These are phyloP conservation scores for Neopestalotiopsis sp. DNA, from an alignment of 2,329 filamentous ascomycete genomes.

Conservation along the genomic window DNA sequence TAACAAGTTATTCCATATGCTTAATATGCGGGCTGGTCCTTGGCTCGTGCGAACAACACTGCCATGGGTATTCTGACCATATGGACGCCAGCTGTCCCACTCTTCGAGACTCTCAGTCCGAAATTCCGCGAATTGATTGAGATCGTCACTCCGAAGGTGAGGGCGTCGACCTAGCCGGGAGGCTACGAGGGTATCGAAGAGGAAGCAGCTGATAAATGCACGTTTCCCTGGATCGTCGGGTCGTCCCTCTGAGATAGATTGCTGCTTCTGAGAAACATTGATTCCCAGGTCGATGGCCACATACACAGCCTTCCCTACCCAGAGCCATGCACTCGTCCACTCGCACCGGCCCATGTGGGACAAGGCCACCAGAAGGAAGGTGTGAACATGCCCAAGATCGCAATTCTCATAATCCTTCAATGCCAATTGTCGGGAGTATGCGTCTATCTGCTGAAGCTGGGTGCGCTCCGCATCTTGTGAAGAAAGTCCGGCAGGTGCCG, in stretches of 20 bases:
- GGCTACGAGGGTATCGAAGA: constrained; percentile 7
- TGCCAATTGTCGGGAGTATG: neutral
- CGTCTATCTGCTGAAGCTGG: too few relatives aligned
- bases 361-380: neutral
- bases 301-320: constrained; percentile 5
- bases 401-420: neutral
- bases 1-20: neutral
- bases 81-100: constrained; percentile 10
- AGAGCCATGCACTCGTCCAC: neutral
- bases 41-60: neutral
- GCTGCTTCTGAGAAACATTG: neutral
- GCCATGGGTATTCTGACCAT: neutral
- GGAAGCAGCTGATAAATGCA: neutral
- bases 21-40: neutral
- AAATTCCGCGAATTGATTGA: neutral
- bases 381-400: constrained; percentile 2
- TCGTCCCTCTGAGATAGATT: neutral
- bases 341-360: neutral
- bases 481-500: too few relatives aligned
- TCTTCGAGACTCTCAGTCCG: neutral
- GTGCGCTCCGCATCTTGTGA: neutral
- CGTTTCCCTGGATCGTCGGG: neutral
- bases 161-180: constrained; percentile 2
- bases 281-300: neutral
- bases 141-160: neutral